phyloP scores from a whole-genome alignment of 148 eudicot genomes.

The Persicaria maculosa region DNA sequence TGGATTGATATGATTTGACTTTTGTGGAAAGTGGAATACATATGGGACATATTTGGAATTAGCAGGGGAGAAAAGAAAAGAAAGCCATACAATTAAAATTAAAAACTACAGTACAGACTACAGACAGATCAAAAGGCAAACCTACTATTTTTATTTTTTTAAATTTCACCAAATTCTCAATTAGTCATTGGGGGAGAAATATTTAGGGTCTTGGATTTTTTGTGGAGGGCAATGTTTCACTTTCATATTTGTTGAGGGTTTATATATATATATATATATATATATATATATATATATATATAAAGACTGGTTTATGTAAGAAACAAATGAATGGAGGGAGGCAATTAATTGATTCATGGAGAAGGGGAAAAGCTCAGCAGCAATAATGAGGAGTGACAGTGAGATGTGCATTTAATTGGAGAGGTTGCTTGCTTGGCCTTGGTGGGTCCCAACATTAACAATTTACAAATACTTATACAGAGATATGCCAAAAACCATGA shows the following conservation, averaged over 20 bases:
- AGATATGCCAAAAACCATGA: neutral
- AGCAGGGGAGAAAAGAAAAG: neutral
- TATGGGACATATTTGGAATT: neutral
- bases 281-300: no score
- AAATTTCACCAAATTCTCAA: neutral
- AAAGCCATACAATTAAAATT: neutral
- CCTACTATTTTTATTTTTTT: neutral
- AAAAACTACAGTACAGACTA: neutral
- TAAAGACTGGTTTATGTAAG: neutral
- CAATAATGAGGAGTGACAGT: constrained; percentile 7
- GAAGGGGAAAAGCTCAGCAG: constrained; percentile 1
- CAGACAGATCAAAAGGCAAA: neutral
- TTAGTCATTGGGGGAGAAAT: neutral
- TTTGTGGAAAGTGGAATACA: neutral
- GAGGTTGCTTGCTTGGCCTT: neutral
- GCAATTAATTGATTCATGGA: neutral
- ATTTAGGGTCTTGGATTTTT: neutral
- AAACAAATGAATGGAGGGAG: neutral
- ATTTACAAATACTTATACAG: no score
- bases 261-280: neutral
- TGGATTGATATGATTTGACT: constrained; percentile 1
- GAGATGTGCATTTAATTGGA: constrained; percentile 9
- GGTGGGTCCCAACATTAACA: neutral
- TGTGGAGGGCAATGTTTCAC: neutral
- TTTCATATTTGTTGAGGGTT: neutral